These are phyloP conservation scores for Stephanodiscus triporus DNA, from an alignment of 108 stramenopile genomes.

Conservation along the genomic window DNA sequence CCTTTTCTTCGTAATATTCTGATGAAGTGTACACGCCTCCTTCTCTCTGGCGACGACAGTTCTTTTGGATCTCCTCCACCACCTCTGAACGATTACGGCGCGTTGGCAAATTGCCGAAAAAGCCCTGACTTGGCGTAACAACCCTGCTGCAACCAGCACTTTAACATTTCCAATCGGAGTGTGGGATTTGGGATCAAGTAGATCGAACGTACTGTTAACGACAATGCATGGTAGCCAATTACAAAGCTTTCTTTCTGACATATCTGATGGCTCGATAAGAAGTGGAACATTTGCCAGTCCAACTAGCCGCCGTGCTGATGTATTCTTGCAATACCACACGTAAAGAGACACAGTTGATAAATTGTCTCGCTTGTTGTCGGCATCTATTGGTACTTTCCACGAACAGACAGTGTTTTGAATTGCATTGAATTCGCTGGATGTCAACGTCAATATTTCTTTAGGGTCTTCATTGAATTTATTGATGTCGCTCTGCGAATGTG, in stretches of 20 bases:
- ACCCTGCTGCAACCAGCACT: conserved; percentile 26
- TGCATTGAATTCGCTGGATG: not conserved
- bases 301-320: not conserved
- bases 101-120: not conserved
- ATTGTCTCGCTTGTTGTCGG: not conserved
- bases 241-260: conserved; percentile 3
- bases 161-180: conserved; percentile 33
- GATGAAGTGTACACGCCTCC: not conserved
- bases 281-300: conserved; percentile 7
- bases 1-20: not conserved
- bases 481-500: conserved; percentile 3
- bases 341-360: conserved; percentile 8
- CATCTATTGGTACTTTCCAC: conserved; percentile 25
- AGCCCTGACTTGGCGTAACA: conserved; percentile 11
- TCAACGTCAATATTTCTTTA: not conserved
- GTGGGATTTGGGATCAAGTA: conserved; percentile 16
- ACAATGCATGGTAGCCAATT: conserved; percentile 15
- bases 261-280: not conserved
- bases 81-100: conserved; percentile 15
- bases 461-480: not conserved
- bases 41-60: conserved; percentile 3
- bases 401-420: not conserved
- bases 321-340: not conserved
- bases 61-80: conserved; percentile 22
- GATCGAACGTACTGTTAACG: conserved; percentile 24